Evolutionary conservation across 345 rosid genomes (phyloP).

Genomic region (Hypericum perforatum): DNA sequence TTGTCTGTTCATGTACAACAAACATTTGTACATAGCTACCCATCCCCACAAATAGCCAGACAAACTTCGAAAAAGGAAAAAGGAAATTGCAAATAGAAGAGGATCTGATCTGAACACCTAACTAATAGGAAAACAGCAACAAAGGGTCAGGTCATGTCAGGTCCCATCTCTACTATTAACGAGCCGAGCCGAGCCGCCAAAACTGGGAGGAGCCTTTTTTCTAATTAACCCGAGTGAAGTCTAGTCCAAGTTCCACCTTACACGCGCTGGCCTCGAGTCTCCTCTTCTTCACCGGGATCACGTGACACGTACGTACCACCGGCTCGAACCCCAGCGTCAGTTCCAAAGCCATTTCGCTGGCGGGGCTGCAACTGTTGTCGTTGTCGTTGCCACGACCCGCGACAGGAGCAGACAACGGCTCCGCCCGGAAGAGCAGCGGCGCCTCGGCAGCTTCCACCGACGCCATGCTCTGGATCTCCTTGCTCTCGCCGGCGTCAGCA

Average conservation of each 20-base stretch:
- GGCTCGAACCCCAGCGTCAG: constrained; percentile 61
- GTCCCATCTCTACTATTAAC: constrained; percentile 5
- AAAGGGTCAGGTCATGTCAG: neutral
- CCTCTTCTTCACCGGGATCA: constrained; percentile 70
- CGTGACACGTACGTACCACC: constrained; percentile 34
- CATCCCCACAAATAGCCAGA: too few species aligned
- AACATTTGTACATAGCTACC: too few species aligned
- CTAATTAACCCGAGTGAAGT: neutral
- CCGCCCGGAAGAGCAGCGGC: constrained; percentile 21
- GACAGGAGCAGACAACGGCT: constrained; percentile 13
- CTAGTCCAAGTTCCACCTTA: constrained; percentile 55
- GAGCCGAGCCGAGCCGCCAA: constrained; percentile 17
- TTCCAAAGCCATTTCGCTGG: constrained; percentile 25
- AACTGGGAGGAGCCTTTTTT: constrained; percentile 4
- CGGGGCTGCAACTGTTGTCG: too few species aligned
- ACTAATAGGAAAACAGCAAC: neutral
- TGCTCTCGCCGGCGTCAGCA: constrained; percentile 43
- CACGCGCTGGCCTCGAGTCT: constrained; percentile 37
- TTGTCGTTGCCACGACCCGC: too few species aligned
- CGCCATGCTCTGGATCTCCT: constrained; percentile 52
- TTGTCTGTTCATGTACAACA: too few species aligned
- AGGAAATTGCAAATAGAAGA: too few species aligned
- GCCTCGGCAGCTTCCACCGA: constrained; percentile 53
- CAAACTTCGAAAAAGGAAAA: too few species aligned
- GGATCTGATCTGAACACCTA: neutral